A percentile compares a stretch with the other conserved stretches of the same genome.
These are phyloP conservation scores for Daldinia concentrica DNA, from an alignment of 495 filamentous ascomycete genomes.

Conservation along the genomic window DNA sequence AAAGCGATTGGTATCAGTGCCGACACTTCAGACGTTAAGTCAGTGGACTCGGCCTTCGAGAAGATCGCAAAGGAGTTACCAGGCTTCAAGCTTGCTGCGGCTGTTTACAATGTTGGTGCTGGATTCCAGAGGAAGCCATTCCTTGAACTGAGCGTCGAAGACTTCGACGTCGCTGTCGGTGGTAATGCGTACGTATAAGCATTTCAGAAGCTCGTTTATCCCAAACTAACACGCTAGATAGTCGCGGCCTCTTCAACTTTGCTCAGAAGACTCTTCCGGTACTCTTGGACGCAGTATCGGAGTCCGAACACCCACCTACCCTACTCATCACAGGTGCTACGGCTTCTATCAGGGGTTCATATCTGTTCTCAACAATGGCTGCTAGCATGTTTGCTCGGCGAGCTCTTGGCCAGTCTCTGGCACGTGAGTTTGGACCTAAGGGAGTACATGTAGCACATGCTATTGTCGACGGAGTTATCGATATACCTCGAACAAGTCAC, in stretches of 20 bases:
- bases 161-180: conserved; percentile 66
- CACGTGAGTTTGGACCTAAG: conserved; percentile 87
- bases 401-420: conserved; percentile 79
- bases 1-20: conserved; percentile 79
- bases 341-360: conserved; percentile 77
- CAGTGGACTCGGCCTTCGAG: conserved; percentile 72
- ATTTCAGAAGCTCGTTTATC: background rate
- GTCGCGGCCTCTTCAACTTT: conserved; percentile 81
- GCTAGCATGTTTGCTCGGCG: conserved; percentile 83
- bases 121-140: conserved; percentile 81
- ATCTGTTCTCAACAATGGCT: conserved; percentile 76
- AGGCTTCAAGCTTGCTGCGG: conserved; percentile 70
- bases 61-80: conserved; percentile 68
- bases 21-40: conserved; percentile 71
- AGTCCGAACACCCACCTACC: conserved; percentile 70
- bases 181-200: conserved; percentile 66
- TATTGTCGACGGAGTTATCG: conserved; percentile 89
- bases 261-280: conserved; percentile 76
- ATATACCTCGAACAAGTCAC: conserved; percentile 75
- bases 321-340: conserved; percentile 92
- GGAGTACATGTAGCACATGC: conserved; percentile 89
- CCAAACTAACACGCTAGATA: conserved; percentile 40
- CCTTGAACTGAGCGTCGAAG: conserved; percentile 72
- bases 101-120: conserved; percentile 83
- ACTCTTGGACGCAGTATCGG: conserved; percentile 65